Base-by-base conservation (phyloP, 2,329 filamentous ascomycete species). In the Myriosclerotinia curreyana region DNA sequence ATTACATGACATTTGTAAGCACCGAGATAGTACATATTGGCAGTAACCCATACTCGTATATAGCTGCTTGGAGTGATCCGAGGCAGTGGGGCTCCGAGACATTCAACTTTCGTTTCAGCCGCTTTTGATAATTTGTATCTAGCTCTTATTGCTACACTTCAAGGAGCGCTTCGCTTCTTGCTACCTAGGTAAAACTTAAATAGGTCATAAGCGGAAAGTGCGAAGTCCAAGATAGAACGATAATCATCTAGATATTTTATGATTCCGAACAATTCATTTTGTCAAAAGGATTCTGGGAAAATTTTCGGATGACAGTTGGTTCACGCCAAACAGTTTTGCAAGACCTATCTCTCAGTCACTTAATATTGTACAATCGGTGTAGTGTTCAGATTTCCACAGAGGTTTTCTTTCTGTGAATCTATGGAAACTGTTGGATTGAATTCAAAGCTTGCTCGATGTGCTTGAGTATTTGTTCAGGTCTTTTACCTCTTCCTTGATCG, bases 401-500 rank as follows among this genome's bases (percentile, higher is more conserved):
- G n/a, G 1, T 2, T n/a, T 28, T 40, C 7, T 50, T 31, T 15
- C 36, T 28, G 15, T 25, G 3, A 8, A 28, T n/a, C n/a, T 7
- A n/a, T 31, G 5, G 28, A n/a, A 50, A 36, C n/a, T 11, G 17
- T n/a, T n/a, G n/a, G 6, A n/a, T 48, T 34, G 12, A n/a, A 31
- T 11, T 67, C 60, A 71, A 38, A 73, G 63, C 51, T 71, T 72
- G 61, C 66, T 69, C 0, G 55, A 60, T 9, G 58, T 64, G 31
- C 20, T 64, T 22, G 66, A 64, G 50, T 71, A 71, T 56, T 65
- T 70, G 40, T 48, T 68, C 25, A 74, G 59, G 51, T 74, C 73
- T 56, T 75, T 75, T 1, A 65, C 66, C 60, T 75, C 73, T 52
- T 75, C 72, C 38, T 72, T 66, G 34, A 75, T 69, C 8, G 73